These are phyloP conservation scores for Ilyonectria sp. DNA, from an alignment of 2,329 filamentous ascomycete species.

Conservation along the genomic window DNA sequence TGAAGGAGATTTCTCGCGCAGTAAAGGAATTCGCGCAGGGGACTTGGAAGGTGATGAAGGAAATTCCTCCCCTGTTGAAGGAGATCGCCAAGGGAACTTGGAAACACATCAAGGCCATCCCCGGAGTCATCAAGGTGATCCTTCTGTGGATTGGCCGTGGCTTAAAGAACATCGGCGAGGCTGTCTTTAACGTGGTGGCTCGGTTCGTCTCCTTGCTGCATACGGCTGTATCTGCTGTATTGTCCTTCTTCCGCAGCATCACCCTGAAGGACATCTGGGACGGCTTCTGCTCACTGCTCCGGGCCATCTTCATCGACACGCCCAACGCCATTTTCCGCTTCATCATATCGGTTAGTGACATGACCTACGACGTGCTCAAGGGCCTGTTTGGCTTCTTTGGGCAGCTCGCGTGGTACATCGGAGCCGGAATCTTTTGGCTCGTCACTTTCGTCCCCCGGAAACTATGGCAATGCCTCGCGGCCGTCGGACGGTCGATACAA, in stretches of 20 bases:
- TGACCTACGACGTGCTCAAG: constrained; percentile 48
- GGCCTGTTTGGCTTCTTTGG: constrained; percentile 52
- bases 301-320: constrained; percentile 52
- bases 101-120: constrained; percentile 42
- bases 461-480: constrained; percentile 51
- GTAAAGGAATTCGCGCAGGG: not conserved
- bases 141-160: constrained; percentile 51
- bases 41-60: not conserved
- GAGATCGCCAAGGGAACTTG: constrained; percentile 21
- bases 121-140: constrained; percentile 45
- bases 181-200: constrained; percentile 44
- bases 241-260: constrained; percentile 53
- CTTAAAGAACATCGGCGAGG: constrained; percentile 45
- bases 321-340: constrained; percentile 48
- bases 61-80: not conserved
- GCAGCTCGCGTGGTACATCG: constrained; percentile 46
- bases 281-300: constrained; percentile 50
- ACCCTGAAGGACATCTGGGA: constrained; percentile 59
- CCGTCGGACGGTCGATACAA: constrained; percentile 49
- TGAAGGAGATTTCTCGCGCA: constrained; percentile 39
- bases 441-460: constrained; percentile 53
- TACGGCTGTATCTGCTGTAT: constrained; percentile 52
- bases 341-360: constrained; percentile 41
- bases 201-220: constrained; percentile 54
- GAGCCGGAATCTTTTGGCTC: constrained; percentile 47